Conservation (phyloP, 768 basidiomycete genomes). For the Piloderma croceum region DNA sequence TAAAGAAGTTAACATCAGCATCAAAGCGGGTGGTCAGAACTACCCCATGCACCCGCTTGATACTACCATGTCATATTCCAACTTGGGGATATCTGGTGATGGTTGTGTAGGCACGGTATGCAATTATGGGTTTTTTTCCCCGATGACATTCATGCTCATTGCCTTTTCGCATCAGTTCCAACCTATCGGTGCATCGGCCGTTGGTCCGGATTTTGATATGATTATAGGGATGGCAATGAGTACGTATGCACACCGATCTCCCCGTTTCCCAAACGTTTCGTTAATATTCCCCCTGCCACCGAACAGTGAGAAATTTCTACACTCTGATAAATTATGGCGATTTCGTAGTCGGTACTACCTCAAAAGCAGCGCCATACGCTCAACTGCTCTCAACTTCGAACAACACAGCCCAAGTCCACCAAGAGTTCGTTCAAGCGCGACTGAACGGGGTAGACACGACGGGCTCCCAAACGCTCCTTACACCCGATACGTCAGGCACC, state of each 20-base stretch:
- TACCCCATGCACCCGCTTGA: conserved; percentile 68
- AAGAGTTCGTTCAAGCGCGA: neutral
- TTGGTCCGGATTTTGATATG: too few species aligned
- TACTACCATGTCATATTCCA: conserved; percentile 2
- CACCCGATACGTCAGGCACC: too few species aligned
- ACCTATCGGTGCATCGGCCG: too few species aligned
- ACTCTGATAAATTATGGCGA: conserved; percentile 60
- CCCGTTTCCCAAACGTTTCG: too few species aligned
- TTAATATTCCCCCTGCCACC: too few species aligned
- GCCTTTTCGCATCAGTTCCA: too few species aligned
- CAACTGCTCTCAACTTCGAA: conserved; percentile 59
- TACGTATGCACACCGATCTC: too few species aligned
- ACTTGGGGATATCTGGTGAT: neutral
- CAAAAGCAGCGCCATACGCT: conserved; percentile 46
- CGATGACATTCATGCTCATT: too few species aligned
- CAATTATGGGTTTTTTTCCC: too few species aligned
- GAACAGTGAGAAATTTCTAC: conserved; percentile 68
- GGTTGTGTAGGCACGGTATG: neutral
- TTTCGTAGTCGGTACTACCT: conserved; percentile 34
- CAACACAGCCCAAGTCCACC: neutral
- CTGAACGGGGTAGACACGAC: too few species aligned
- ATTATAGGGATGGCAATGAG: too few species aligned
- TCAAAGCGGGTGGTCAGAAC: conserved; percentile 50
- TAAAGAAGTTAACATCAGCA: conserved; percentile 57
- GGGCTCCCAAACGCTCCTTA: too few species aligned